Evolutionary conservation across 179 eudicot species (phyloP), one percentile per base, ranked within the genome.

Genomic region (Silene noctiflora): DNA sequence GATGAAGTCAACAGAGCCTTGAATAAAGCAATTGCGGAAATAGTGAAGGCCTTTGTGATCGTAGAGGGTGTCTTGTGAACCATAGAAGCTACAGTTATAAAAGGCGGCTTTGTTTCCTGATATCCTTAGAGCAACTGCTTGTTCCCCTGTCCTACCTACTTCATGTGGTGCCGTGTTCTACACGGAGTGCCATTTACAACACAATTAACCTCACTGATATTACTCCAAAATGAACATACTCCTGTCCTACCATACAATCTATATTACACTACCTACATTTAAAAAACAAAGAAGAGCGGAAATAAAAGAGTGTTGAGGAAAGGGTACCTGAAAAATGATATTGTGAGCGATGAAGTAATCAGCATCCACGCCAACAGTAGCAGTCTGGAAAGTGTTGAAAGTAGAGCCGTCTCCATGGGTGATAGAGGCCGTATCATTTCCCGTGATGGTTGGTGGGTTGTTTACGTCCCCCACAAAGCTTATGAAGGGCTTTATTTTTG

Each of bases 1-100:
- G 79, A 90, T 88, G 82, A 90, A 90, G 63, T 90, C 92, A 27
- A 89, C 89, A 0, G 91, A 85, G 70, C 96, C 96, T 78, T 87
- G 89, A 67, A 91, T 85, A 81, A 87, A 86, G 83, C 93, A 89
- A 25, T 83, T 76, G 6, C 59, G 75, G 80, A 83, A 89, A 64
- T 82, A 90, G 65, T 90, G 95, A 72, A 85, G 85, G 44, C 92
- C 92, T 72, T 80, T 87, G 84, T 89, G 92, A 76, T 89, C 92
- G 69, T 89, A 90, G n/a, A 90, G 86, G 0, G 96, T 90, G 82
- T 90, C 96, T 77, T 90, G 96, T 44, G 77, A 75, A 0, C 92
- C 92, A 76, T 82, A 81, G 76, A 90, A 87, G 48, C 88, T 71
- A 60, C 92, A 86, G 19, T 84, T 85, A 48, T 89, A 87, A 27